A percentile compares a stretch with the other conserved stretches of the same genome.
Evolutionary conservation across 176 grass and related monocot species (phyloP).

Genomic region (Triticum timopheevii): DNA sequence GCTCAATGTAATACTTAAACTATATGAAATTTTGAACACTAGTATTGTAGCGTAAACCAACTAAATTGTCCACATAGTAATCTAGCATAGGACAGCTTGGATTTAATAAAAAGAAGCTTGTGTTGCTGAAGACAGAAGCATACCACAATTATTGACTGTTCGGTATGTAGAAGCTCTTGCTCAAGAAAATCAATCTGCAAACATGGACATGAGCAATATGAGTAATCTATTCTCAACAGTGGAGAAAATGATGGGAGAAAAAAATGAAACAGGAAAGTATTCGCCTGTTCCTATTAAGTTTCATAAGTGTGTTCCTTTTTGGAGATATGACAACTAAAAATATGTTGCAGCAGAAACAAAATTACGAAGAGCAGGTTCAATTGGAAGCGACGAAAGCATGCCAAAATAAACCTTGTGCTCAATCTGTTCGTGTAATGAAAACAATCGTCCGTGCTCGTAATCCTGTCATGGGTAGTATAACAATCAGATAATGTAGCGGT

Average conservation of each 20-base stretch:
- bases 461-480: slow-evolving; percentile 37
- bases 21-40: not conserved
- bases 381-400: not conserved
- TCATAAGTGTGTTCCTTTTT: not conserved
- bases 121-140: slow-evolving; percentile 7
- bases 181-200: slow-evolving; percentile 80
- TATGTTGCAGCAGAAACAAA: not conserved
- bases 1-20: not conserved
- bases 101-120: slow-evolving; percentile 22
- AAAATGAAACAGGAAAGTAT: not conserved
- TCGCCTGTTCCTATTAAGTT: not conserved
- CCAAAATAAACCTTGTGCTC: slow-evolving; percentile 60
- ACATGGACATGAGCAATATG: not conserved
- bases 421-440: slow-evolving; percentile 88
- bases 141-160: slow-evolving; percentile 68
- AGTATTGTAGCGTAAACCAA: not conserved
- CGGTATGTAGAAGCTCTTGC: slow-evolving; percentile 52
- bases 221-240: not conserved
- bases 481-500: not conserved
- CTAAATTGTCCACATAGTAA: not conserved
- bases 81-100: not conserved
- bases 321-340: not conserved
- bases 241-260: too few relatives aligned
- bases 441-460: slow-evolving; percentile 54
- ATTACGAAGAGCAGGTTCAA: slow-evolving; percentile 13